Evolutionary conservation across 768 basidiomycete genomes (phyloP), one percentile per base, ranked within the genome.

Genomic region (Lactifluus rugatus): DNA sequence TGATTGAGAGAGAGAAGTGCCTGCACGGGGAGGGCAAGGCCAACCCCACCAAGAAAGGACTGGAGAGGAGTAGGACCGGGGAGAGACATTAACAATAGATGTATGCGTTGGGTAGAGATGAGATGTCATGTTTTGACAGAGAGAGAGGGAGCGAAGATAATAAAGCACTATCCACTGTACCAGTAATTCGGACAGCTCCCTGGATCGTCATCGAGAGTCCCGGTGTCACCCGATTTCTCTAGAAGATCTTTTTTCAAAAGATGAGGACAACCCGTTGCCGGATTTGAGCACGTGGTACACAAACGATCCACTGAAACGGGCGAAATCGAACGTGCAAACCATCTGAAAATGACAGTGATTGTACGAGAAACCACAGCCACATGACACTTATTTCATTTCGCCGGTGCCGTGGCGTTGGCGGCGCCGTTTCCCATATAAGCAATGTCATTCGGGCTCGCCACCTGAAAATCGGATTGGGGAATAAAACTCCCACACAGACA

Each of bases 21-120:
- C 62, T 83, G 78, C 2, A 77, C 75, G 1, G 83, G 73, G 34
- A 83, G 50, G 23, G 81, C 69, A 21, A 84, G 70, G 46, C 76
- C 74, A 26, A 81, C 52, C 7, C 83, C 83, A 17, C 82, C 82
- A 21, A 83, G 66, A 54, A 83, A 74, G 19, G 82, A 81, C 49
- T 75, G 74, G 26, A 81, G 63, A 17, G 80, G 78, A 17, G 63
- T 64, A 25, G 64, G 49, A 32, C 55, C 55, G 47, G 55, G 48
- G 11, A 37, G 11, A 36, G 53, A 28, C 53, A 58, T 54, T 2
- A 21, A 39, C 21, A 11, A 37, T 23, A 39, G 34, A 25, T 57
- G 19, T 46, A 57, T 47, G 57, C 34, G 50, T 23, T 32, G 55
- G 13, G 23, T 8, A 44, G 5, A 19, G 11, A 48, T 1, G 26